Evolutionary conservation across 1,284 basidiomycete genomes (phyloP).

Genomic region (Pseudozyma thailandica): DNA sequence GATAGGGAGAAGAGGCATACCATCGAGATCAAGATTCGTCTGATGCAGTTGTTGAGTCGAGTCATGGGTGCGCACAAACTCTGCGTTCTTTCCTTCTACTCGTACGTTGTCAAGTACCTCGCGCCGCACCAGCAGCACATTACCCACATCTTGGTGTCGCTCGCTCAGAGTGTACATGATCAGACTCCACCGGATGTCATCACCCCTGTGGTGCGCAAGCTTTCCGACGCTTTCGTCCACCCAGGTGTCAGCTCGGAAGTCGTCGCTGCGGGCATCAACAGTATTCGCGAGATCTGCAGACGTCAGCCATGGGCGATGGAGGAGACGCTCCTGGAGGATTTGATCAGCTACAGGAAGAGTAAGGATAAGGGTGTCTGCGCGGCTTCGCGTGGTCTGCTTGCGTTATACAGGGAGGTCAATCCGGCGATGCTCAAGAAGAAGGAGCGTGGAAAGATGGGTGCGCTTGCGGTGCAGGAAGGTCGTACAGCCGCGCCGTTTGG

Average conservation of each 20-base stretch:
- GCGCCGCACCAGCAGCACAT: constrained; percentile 91
- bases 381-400: constrained; percentile 85
- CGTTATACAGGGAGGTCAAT: constrained; percentile 95
- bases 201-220: constrained; percentile 86
- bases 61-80: constrained; percentile 94
- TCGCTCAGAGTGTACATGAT: constrained; percentile 95
- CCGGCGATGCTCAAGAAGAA: constrained; percentile 88
- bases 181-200: constrained; percentile 93
- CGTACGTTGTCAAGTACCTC: constrained; percentile 92
- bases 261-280: constrained; percentile 93
- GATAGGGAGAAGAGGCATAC: constrained; percentile 80
- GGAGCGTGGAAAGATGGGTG: constrained; percentile 73
- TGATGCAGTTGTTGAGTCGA: constrained; percentile 97
- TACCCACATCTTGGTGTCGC: constrained; percentile 90
- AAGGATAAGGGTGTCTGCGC: constrained; percentile 92
- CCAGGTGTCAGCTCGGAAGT: constrained; percentile 96
- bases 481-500: constrained; percentile 76
- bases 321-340: constrained; percentile 88
- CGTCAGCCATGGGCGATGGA: constrained; percentile 96
- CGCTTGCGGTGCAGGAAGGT: constrained; percentile 59
- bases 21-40: constrained; percentile 94
- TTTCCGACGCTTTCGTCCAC: constrained; percentile 96
- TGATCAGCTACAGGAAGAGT: constrained; percentile 94
- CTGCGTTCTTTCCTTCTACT: constrained; percentile 94
- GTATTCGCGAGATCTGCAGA: constrained; percentile 90